Evolutionary conservation across 2,329 filamentous ascomycete genomes (phyloP).

Genomic region (Venturia nashicola): DNA sequence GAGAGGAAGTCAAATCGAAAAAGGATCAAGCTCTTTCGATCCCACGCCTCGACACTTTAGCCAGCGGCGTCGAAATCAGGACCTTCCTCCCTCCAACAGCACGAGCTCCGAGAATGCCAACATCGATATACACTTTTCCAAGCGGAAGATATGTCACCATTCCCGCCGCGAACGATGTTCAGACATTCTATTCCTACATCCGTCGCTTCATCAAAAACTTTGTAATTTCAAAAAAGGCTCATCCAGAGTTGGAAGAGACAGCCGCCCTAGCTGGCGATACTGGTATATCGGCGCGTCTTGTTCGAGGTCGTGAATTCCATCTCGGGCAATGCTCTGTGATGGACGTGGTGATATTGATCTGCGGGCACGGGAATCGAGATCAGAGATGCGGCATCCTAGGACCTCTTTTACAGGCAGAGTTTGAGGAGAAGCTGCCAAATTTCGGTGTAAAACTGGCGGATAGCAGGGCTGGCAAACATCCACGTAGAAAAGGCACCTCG

Average conservation of each 20-base stretch:
- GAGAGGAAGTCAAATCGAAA: neutral
- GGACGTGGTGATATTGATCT: constrained; percentile 71
- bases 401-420: constrained; percentile 58
- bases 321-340: constrained; percentile 33
- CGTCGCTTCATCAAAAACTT: neutral
- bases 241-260: neutral
- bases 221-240: neutral
- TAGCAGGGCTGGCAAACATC: too few relatives aligned
- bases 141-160: constrained; percentile 1
- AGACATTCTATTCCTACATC: neutral
- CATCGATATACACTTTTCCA: constrained; percentile 6
- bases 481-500: neutral
- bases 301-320: neutral
- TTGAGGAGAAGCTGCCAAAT: constrained; percentile 44
- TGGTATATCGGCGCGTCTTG: neutral
- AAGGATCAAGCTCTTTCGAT: neutral
- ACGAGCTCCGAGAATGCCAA: neutral
- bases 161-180: neutral
- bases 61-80: neutral
- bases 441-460: neutral
- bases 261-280: neutral
- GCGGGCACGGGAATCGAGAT: constrained; percentile 76
- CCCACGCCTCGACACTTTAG: neutral
- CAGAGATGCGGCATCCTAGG: constrained; percentile 70
- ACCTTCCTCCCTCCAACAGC: neutral